Evolutionary conservation across 331 rosid species (phyloP).

Genomic region (Phaseolus coccineus): DNA sequence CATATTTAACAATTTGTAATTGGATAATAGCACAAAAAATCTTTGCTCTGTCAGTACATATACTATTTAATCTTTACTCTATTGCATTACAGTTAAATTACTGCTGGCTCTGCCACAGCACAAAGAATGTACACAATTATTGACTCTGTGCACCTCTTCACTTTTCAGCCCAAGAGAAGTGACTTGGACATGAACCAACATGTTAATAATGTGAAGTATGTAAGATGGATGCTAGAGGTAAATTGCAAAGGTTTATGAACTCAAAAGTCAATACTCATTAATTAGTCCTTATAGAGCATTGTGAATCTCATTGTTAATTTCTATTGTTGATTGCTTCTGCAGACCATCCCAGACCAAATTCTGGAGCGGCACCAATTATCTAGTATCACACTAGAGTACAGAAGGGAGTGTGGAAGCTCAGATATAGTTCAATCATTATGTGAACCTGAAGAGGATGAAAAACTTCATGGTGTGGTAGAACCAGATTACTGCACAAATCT

Average conservation of each 20-base stretch:
- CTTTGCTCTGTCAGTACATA: neutral
- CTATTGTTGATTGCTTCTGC: constrained; percentile 21
- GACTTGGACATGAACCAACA: constrained; percentile 97
- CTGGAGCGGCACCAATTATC: constrained; percentile 77
- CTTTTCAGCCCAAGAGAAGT: constrained; percentile 83
- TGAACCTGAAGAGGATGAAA: constrained; percentile 75
- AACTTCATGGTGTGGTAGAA: constrained; percentile 51
- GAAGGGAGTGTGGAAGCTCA: constrained; percentile 88
- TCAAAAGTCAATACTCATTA: neutral
- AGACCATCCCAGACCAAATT: constrained; percentile 77
- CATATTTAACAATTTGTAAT: neutral
- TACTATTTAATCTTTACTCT: neutral
- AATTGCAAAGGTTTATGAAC: neutral
- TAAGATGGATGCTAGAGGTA: constrained; percentile 98
- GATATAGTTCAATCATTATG: constrained; percentile 84
- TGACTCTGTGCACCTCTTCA: constrained; percentile 27
- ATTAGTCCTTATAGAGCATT: neutral
- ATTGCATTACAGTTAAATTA: neutral
- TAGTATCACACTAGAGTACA: constrained; percentile 72
- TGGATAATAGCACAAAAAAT: neutral
- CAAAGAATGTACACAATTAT: constrained; percentile 26
- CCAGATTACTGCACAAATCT: constrained; percentile 54
- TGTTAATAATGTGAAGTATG: constrained; percentile 91
- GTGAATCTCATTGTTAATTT: constrained; percentile 29
- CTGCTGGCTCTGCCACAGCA: constrained; percentile 6